phyloP scores from a whole-genome alignment of 352 stramenopile genomes.

The Phytophthora cactorum region DNA sequence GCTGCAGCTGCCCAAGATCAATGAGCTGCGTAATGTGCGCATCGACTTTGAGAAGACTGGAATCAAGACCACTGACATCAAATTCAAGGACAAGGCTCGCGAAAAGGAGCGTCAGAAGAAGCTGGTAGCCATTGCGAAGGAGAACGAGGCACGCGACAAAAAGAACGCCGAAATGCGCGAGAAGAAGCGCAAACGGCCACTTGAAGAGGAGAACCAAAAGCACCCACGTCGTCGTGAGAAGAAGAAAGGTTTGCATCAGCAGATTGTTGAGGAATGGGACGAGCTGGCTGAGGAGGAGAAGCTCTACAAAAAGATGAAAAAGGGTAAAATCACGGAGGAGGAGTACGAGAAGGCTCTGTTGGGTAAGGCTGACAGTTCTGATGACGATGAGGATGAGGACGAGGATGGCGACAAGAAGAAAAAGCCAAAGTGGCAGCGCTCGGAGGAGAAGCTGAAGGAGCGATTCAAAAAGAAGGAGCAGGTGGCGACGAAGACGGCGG shows the following conservation, averaged over 20 bases:
- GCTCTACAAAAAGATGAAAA: conserved; percentile 97
- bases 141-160: conserved; percentile 75
- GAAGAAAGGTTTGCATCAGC: conserved; percentile 96
- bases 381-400: conserved; percentile 44
- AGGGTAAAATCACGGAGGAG: conserved; percentile 97
- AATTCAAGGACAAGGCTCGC: conserved; percentile 95
- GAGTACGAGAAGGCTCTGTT: conserved; percentile 89
- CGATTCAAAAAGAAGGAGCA: conserved; percentile 88
- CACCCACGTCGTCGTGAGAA: conserved; percentile 90
- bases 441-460: conserved; percentile 77
- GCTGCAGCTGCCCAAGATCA: conserved; percentile 88
- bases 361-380: conserved; percentile 50
- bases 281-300: conserved; percentile 98
- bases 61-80: conserved; percentile 93
- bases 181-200: conserved; percentile 64
- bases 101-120: conserved; percentile 98
- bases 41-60: conserved; percentile 89
- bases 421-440: conserved; percentile 66
- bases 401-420: conserved; percentile 46
- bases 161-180: conserved; percentile 56
- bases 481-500: conserved; percentile 68
- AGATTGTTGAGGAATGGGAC: conserved; percentile 99
- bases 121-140: conserved; percentile 74
- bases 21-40: conserved; percentile 80
- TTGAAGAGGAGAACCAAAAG: conserved; percentile 70